Evolutionary conservation across 1,284 basidiomycete genomes (phyloP), one percentile per base, ranked within the genome.

Genomic region (Melampsora americana): DNA sequence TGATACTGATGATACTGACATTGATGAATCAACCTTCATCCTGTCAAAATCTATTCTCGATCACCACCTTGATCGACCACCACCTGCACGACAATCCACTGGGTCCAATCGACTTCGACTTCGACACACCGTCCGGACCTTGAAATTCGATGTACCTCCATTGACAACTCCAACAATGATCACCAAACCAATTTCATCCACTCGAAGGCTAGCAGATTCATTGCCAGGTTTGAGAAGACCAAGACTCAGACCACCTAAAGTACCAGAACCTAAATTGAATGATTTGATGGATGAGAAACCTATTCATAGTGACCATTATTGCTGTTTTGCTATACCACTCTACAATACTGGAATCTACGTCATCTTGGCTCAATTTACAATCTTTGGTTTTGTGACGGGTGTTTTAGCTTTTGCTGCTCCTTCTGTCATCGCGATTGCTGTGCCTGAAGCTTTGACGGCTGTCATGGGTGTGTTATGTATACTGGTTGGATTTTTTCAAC

Each of bases 241-340:
- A 60, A 5, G 39, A 39, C 12, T 9, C 5, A 16, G 44, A 44
- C 53, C 60, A 2, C 56, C 62, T 50, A 46, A 62, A 39, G 56
- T 39, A 18, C 28, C 50, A 28, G 26, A 48, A 30, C 23, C 23
- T 44, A 30, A 23, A 71, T 9, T 30, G 3, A 56, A 32, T 20
- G 18, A 71, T 62, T 23, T 59, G 35, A 62, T 62, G 14, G 59
- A 65, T 23, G 56, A 73, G 7, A 59, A 46, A 9, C 12, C 56
- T 14, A 59, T 60, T 16, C 46, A 65, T 23, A 59, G 62, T 28
- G 72, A 75, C n/a, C 72, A 75, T 66, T 75, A 75, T 56, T 75
- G 72, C 42, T 75, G 72, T n/a, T 75, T 75, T 66, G 72, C 72
- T 11, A 75, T 75, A 26, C 72, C 72, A 42, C 56, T 75, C 35